Evolutionary conservation across 768 basidiomycete species (phyloP), one percentile per base, ranked within the genome.

Genomic region (Calocera viscosa): DNA sequence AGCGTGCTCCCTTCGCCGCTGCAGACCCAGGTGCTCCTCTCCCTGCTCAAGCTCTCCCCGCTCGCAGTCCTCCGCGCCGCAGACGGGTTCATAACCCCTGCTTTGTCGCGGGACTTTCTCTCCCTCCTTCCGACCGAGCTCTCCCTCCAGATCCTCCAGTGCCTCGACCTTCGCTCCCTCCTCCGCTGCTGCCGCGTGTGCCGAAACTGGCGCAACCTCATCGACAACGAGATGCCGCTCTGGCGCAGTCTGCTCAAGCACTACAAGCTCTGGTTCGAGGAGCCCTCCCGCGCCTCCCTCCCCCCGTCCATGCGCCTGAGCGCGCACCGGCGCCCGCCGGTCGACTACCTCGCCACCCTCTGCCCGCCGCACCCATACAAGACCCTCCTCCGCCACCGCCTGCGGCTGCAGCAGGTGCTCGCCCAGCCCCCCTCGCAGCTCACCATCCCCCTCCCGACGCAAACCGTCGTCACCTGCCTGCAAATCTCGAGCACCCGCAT

Each of bases 401-500:
- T 87, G 72, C 26, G 86, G 87, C 43, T 95, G 94, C 92, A 82
- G 90, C 17, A 81, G 82, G 64, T 86, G 86, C 12, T 38, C 38
- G 34, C 72, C 73, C 79, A 83, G 28, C 81, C 85, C 67, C 90
- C 87, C 16, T 88, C 84, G 70, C 88, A 90, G 67, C 79, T 87
- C 64, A 86, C 87, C 2, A 95, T 98, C 79, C 82, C 88, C 0
- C 94, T 94, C 12, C 90, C 94, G 71, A 91, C 92, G 0, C 84
- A 84, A 49, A 86, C 88, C 26, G 95, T 97, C 69, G 93, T 99
- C 74, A 99, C 95, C 43, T 96, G 94, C 75, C 85, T 97, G 53
- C 84, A 97, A 72, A 91, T 99, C 79, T 96, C 95, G 64, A 86
- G 86, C 68, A 90, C 90, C 33, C 91, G 94, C 68, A 92, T 99